Percentiles rank a stretch among this genome's conserved stretches.
Evolutionary conservation across 2,329 filamentous ascomycete genomes (phyloP).

Genomic region (Westerdykella ornata): DNA sequence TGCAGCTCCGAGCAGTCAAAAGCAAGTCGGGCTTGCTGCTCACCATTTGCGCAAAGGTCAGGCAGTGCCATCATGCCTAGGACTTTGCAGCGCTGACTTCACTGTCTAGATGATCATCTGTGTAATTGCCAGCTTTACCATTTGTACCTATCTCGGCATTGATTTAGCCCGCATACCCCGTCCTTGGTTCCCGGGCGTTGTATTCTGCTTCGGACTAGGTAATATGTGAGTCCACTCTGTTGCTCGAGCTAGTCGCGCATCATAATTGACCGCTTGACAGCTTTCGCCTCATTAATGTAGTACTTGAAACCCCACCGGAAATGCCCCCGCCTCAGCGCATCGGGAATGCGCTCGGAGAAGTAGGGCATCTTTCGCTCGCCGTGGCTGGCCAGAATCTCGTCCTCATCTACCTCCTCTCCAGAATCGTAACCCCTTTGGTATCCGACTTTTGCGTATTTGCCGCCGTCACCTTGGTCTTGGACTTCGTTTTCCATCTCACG

Average conservation of each 20-base stretch:
- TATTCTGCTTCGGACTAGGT: conserved; percentile 68
- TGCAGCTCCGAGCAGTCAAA: conserved; percentile 66
- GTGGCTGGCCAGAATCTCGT: conserved; percentile 63
- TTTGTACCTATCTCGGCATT: conserved; percentile 69
- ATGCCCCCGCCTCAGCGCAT: conserved; percentile 63
- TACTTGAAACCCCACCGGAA: conserved; percentile 64
- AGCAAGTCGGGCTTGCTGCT: conserved; percentile 66
- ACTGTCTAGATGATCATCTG: conserved; percentile 53
- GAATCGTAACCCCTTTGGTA: conserved; percentile 61
- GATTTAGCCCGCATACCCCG: conserved; percentile 69
- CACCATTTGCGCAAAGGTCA: conserved; percentile 59
- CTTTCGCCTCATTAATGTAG: conserved; percentile 69
- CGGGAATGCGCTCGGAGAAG: conserved; percentile 66
- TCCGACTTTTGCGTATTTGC: conserved; percentile 71
- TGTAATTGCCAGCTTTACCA: conserved; percentile 70
- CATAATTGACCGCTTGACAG: conserved; percentile 23
- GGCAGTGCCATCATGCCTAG: background rate
- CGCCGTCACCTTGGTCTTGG: conserved; percentile 66
- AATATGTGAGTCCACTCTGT: conserved; percentile 49
- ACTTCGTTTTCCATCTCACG: conserved; percentile 71
- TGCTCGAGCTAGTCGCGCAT: background rate
- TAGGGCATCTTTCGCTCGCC: conserved; percentile 61
- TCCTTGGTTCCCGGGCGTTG: conserved; percentile 68
- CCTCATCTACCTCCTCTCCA: conserved; percentile 60
- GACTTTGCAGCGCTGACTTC: conserved; percentile 7